These are phyloP conservation scores for Annona squamosa DNA, from an alignment of 164 flowering plant species.

Conservation along the genomic window DNA sequence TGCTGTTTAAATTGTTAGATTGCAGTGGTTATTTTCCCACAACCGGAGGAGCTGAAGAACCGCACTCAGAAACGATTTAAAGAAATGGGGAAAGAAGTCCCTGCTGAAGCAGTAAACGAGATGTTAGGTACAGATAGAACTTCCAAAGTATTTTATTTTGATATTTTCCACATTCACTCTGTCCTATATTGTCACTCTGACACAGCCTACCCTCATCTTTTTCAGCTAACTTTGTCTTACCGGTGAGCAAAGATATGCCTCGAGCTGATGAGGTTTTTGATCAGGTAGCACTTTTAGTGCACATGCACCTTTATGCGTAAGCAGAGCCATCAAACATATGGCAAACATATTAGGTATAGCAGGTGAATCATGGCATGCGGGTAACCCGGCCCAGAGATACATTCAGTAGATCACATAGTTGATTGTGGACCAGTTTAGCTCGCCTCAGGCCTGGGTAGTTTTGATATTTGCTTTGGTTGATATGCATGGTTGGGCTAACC, in stretches of 20 bases:
- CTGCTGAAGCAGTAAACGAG: conserved; percentile 48
- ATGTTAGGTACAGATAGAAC: conserved; percentile 38
- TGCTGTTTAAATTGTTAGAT: conserved; percentile 23
- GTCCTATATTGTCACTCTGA: background rate
- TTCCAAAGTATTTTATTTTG: background rate
- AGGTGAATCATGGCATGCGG: background rate
- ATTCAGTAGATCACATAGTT: no score
- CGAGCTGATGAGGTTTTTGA: conserved; percentile 52
- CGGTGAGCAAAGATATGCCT: conserved; percentile 49
- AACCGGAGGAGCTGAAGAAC: conserved; percentile 36
- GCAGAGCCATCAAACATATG: background rate
- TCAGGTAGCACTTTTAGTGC: conserved; percentile 27
- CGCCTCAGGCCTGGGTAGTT: background rate
- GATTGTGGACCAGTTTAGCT: background rate
- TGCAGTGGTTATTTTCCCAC: conserved; percentile 54
- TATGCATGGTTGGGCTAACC: background rate
- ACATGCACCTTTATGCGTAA: background rate
- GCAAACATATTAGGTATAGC: background rate
- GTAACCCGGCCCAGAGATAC: no score
- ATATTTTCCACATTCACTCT: background rate
- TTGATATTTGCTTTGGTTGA: background rate
- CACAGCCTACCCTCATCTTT: conserved; percentile 2
- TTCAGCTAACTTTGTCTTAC: conserved; percentile 48
- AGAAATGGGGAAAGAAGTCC: conserved; percentile 71
- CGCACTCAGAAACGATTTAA: conserved; percentile 44